Base-by-base conservation (phyloP, 1,284 basidiomycete species). In the Moesziomyces aphidis region DNA sequence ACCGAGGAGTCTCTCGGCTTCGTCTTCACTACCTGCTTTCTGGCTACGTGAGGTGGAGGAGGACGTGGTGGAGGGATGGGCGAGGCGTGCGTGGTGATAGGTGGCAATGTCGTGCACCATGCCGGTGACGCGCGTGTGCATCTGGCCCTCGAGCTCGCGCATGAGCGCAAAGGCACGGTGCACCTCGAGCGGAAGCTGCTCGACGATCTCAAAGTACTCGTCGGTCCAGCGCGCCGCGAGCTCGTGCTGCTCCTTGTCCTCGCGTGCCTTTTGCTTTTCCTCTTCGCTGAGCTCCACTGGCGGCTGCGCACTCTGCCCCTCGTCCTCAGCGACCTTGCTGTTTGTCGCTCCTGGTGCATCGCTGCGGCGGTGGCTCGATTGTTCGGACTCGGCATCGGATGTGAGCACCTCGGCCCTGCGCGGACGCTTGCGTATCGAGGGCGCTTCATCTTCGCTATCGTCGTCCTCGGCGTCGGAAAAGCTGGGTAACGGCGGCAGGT, bases 121-220 rank as follows among this genome's bases (percentile, higher is more conserved):
- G 15, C 42, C 55, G 39, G 26, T 45, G 2, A 70, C 28, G 10
- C 71, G 60, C 13, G 50, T n/a, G 22, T 62, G 85, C 55, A 89
- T 88, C 81, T 93, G 92, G 66, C 90, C 87, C 76, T 96, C 94
- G 31, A 95, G 86, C 84, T 96, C 93, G n/a, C 89, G 87, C 80
- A 95, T 88, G 39, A 96, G 86, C 23, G 90, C 87, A 84, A 91
- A 92, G 62, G 92, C 91, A 43, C 94, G 88, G 79, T 93, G 91
- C 55, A 96, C 84, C 56, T 92, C 92, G 62, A 95, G 86, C 3
- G 94, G 94, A 6, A 96, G 85, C 84, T 95, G 93, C 78, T 95
- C 94, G 57, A 94, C 89, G 55, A 91, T 80, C 39, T 83, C 83
- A 50, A 77, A 77, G 59, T 83, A 84, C 61, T 83, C 82, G 44